Conservation (phyloP, 2,329 filamentous ascomycete genomes). For the Aureobasidium namibiae region DNA sequence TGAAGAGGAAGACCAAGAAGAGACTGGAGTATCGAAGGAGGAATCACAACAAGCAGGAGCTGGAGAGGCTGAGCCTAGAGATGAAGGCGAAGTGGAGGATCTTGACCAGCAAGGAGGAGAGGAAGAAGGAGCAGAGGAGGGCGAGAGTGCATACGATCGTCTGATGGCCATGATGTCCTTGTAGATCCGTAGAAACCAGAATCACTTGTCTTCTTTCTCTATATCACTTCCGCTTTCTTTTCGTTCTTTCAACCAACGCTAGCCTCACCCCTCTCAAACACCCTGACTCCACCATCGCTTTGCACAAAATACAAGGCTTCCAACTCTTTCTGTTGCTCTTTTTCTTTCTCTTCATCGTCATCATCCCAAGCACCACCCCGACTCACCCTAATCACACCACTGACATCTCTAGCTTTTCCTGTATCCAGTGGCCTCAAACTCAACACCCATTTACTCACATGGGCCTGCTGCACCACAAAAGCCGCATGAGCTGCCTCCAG, state of each 20-base stretch:
- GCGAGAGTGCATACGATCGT: not conserved
- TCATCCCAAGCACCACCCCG: constrained; percentile 41
- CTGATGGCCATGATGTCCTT: constrained; percentile 1
- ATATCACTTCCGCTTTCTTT: too few species aligned
- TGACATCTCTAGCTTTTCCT: constrained; percentile 82
- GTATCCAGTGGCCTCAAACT: constrained; percentile 72
- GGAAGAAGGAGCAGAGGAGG: not conserved
- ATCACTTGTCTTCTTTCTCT: not conserved
- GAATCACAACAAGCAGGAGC: too few species aligned
- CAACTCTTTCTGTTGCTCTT: constrained; percentile 46
- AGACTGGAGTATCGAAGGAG: too few species aligned
- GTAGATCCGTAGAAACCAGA: not conserved
- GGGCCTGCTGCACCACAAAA: constrained; percentile 64
- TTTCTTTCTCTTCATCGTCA: constrained; percentile 26
- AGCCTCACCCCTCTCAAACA: constrained; percentile 71
- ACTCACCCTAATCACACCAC: constrained; percentile 74
- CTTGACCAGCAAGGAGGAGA: not conserved
- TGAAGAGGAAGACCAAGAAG: not conserved
- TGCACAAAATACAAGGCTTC: constrained; percentile 78
- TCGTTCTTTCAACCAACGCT: constrained; percentile 13
- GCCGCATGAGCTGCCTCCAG: constrained; percentile 63
- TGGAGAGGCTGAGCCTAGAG: too few species aligned
- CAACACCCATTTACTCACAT: constrained; percentile 64
- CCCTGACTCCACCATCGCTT: constrained; percentile 68
- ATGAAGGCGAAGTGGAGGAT: not conserved